Conservation (phyloP, 176 grass and related monocot species). For the Carex myosuroides region DNA sequence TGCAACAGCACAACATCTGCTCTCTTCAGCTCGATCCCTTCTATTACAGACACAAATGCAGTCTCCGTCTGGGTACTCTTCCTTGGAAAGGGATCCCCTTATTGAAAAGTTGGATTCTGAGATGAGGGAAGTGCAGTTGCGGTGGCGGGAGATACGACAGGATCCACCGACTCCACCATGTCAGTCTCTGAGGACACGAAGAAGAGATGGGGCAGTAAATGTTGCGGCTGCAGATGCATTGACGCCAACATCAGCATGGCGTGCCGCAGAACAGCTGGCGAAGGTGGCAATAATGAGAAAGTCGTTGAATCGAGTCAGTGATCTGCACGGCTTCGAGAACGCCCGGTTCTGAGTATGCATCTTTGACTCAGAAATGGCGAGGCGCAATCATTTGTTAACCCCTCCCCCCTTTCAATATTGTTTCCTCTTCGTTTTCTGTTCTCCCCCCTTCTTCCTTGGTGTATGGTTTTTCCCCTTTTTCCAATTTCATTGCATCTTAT, state of each 20-base stretch:
- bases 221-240: conserved; percentile 34
- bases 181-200: conserved; percentile 20
- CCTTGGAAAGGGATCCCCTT: conserved; percentile 24
- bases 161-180: neutral
- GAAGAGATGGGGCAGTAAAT: conserved; percentile 9
- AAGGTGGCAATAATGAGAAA: conserved; percentile 96
- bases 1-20: conserved; percentile 58
- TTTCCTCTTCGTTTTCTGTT: neutral
- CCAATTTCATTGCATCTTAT: neutral
- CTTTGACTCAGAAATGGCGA: conserved; percentile 16
- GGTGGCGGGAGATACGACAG: conserved; percentile 23
- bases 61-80: conserved; percentile 19
- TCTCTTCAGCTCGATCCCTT: conserved; percentile 66
- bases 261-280: conserved; percentile 89
- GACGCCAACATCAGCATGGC: conserved; percentile 90
- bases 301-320: conserved; percentile 79
- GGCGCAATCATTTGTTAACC: neutral
- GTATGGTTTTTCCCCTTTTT: neutral
- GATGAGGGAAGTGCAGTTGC: conserved; percentile 53
- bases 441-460: neutral
- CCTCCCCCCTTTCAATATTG: neutral
- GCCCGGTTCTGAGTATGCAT: conserved; percentile 60
- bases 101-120: conserved; percentile 49
- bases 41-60: conserved; percentile 44
- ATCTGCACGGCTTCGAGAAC: conserved; percentile 96